Conservation (phyloP, 2,329 filamentous ascomycete genomes). For the Diaporthe ampelina region DNA sequence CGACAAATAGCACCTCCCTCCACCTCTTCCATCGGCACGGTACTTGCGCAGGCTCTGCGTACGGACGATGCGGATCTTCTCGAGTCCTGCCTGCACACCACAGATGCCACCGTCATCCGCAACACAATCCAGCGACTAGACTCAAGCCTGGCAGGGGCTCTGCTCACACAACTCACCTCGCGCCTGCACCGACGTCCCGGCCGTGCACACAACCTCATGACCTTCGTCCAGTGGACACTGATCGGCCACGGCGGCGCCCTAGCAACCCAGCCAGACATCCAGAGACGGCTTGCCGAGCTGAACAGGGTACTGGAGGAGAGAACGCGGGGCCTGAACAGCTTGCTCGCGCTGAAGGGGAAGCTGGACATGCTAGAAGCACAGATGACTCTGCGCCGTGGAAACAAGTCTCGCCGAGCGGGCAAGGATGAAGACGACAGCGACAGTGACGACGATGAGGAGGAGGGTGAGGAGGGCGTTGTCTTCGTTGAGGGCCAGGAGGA, state of each 20-base stretch:
- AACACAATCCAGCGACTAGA: constrained; percentile 93
- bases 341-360: constrained; percentile 93
- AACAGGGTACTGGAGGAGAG: constrained; percentile 91
- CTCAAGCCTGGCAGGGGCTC: constrained; percentile 81
- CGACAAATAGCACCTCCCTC: constrained; percentile 72
- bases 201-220: constrained; percentile 89
- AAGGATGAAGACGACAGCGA: constrained; percentile 68
- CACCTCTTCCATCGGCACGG: constrained; percentile 87
- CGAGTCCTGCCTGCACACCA: constrained; percentile 90
- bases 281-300: constrained; percentile 82
- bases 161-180: constrained; percentile 88
- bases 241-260: constrained; percentile 93
- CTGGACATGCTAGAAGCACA: constrained; percentile 94
- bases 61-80: constrained; percentile 92
- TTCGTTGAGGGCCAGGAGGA: constrained; percentile 89
- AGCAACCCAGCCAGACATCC: constrained; percentile 85
- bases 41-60: constrained; percentile 92
- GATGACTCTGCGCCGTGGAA: constrained; percentile 78
- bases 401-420: constrained; percentile 64
- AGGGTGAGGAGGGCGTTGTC: constrained; percentile 81
- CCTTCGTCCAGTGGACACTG: constrained; percentile 96
- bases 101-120: constrained; percentile 82
- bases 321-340: constrained; percentile 82
- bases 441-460: constrained; percentile 65
- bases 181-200: constrained; percentile 89